phyloP scores from a whole-genome alignment of 2,329 filamentous ascomycete species.

The Verticillium longisporum region DNA sequence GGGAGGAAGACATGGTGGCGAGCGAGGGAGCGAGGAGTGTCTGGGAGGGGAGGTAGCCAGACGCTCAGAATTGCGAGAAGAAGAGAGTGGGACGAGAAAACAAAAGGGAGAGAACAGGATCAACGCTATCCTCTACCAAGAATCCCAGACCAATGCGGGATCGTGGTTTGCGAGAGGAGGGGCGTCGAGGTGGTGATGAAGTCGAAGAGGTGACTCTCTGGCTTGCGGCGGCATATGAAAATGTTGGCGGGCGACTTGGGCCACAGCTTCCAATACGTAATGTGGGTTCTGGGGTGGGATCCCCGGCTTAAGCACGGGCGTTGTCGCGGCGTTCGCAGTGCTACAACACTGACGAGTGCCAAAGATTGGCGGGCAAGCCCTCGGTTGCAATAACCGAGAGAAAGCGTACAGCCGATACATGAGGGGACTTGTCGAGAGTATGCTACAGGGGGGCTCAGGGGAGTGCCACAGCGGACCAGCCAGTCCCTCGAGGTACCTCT shows the following conservation, averaged over 20 bases:
- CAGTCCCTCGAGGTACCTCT: no score
- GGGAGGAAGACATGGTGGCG: conserved; percentile 27
- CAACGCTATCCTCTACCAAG: not conserved
- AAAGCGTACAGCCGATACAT: conserved; percentile 5
- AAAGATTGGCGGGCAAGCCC: not conserved
- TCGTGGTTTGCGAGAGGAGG: not conserved
- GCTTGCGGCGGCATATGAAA: not conserved
- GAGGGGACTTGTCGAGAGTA: not conserved
- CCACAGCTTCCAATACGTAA: not conserved
- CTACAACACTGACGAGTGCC: not conserved
- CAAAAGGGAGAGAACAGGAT: not conserved
- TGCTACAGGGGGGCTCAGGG: no score
- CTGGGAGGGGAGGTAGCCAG: not conserved
- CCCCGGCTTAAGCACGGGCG: conserved; percentile 1
- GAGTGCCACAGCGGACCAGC: no score
- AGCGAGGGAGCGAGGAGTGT: conserved; percentile 18
- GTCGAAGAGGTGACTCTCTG: conserved; percentile 7
- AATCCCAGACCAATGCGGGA: not conserved
- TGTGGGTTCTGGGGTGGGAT: not conserved
- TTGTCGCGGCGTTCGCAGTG: not conserved
- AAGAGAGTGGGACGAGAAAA: no score
- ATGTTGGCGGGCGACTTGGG: not conserved
- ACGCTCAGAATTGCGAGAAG: not conserved
- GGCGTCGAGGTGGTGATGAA: not conserved
- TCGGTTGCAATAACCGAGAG: conserved; percentile 11